phyloP scores from a whole-genome alignment of 2,329 filamentous ascomycete species.

The Dactylellina cionopaga region DNA sequence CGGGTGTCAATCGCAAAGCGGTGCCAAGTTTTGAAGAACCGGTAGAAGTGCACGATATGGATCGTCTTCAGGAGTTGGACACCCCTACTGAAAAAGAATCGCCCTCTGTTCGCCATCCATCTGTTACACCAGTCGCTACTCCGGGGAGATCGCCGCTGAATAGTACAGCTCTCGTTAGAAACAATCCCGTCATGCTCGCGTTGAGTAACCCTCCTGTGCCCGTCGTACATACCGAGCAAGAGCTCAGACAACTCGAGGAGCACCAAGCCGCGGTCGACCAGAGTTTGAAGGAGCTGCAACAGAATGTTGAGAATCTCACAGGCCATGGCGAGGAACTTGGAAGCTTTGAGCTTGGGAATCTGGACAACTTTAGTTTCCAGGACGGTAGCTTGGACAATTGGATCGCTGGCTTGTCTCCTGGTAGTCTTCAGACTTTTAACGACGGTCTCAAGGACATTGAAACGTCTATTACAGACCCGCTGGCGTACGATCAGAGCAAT shows the following conservation, averaged over 20 bases:
- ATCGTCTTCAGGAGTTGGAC: constrained; percentile 39
- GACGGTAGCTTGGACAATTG: constrained; percentile 34
- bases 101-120: constrained; percentile 36
- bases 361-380: constrained; percentile 39
- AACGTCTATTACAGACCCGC: constrained; percentile 14
- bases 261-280: constrained; percentile 35
- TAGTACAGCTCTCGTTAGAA: constrained; percentile 37
- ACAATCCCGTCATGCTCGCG: constrained; percentile 18
- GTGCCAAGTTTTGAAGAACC: constrained; percentile 18
- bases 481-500: constrained; percentile 21
- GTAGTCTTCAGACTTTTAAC: constrained; percentile 36
- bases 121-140: constrained; percentile 30
- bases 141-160: constrained; percentile 11
- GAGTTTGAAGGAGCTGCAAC: constrained; percentile 37
- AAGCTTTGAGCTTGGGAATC: constrained; percentile 18
- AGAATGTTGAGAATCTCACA: constrained; percentile 40
- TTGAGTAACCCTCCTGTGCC: constrained; percentile 31
- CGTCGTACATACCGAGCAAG: constrained; percentile 17
- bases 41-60: constrained; percentile 35
- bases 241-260: constrained; percentile 29
- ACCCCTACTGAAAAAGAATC: constrained; percentile 38
- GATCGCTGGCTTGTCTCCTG: constrained; percentile 39
- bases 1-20: constrained; percentile 8
- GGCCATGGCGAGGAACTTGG: constrained; percentile 23
- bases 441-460: constrained; percentile 40